Conservation (phyloP, 192 early-diverging fungal genomes). For the Coemansia sp. region DNA sequence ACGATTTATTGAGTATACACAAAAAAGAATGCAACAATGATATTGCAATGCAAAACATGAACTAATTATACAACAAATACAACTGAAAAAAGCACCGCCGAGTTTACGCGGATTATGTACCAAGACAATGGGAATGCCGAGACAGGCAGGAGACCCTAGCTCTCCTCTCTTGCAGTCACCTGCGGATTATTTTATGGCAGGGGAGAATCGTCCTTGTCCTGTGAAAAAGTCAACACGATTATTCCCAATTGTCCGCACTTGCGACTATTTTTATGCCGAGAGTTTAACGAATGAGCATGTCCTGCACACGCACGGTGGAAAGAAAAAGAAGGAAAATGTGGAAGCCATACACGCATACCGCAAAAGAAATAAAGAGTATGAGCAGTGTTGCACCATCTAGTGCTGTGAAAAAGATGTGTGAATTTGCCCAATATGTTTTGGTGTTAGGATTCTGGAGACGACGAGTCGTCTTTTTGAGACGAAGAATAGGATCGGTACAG, state of each 20-base stretch:
- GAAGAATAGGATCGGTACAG: slow-evolving; percentile 10
- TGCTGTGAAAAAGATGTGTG: background rate
- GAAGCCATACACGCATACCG: background rate
- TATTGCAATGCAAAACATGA: background rate
- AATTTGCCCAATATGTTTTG: background rate
- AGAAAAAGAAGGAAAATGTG: background rate
- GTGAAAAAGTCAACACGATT: background rate
- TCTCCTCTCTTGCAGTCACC: background rate
- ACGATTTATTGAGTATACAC: background rate
- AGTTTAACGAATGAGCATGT: background rate
- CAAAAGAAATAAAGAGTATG: background rate
- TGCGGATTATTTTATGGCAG: slow-evolving; percentile 1
- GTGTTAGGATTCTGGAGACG: slow-evolving; percentile 3
- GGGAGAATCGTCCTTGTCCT: background rate
- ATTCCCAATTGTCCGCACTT: background rate
- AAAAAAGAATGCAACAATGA: background rate
- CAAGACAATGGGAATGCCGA: background rate
- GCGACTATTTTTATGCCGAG: background rate
- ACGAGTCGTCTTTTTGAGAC: background rate
- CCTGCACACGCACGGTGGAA: background rate
- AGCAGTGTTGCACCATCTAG: background rate
- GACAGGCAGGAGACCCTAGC: background rate
- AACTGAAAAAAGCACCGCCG: background rate
- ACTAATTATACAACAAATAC: slow-evolving; percentile 6
- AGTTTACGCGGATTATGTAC: background rate